These are phyloP conservation scores for Stentor coeruleus DNA, from an alignment of 73 alveolate genomes.

Conservation along the genomic window DNA sequence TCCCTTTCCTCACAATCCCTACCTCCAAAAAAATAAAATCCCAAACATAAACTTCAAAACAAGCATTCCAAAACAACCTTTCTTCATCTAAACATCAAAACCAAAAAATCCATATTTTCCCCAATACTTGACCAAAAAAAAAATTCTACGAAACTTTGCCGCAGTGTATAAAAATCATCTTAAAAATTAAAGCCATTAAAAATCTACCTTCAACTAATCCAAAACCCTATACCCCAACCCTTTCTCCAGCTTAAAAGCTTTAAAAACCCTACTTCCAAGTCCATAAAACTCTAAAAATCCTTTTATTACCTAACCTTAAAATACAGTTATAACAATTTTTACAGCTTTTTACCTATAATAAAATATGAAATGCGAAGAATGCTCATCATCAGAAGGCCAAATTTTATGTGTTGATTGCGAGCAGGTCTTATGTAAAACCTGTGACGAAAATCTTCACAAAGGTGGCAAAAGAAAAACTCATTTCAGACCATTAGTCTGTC, in stretches of 20 bases:
- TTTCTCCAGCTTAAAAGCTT: too few species aligned
- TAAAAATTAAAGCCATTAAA: too few species aligned
- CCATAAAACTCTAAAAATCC: too few species aligned
- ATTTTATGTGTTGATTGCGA: constrained; percentile 32
- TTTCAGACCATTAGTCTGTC: background rate
- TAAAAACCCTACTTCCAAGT: too few species aligned
- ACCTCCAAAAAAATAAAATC: background rate
- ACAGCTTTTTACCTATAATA: too few species aligned
- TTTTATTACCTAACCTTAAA: too few species aligned
- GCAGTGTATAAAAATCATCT: too few species aligned
- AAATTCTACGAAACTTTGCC: too few species aligned
- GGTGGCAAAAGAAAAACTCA: constrained; percentile 30
- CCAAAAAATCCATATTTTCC: background rate
- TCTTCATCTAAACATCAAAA: background rate
- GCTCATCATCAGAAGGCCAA: constrained; percentile 31
- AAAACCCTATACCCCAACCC: too few species aligned
- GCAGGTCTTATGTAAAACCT: constrained; percentile 28
- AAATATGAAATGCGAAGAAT: constrained; percentile 43
- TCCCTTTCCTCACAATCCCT: background rate
- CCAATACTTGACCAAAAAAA: too few species aligned
- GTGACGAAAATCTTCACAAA: constrained; percentile 30
- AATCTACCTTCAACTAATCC: too few species aligned
- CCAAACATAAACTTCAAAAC: background rate
- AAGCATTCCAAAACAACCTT: background rate
- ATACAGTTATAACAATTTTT: too few species aligned